Percentiles rank a stretch among this genome's conserved stretches.
Conservation (phyloP, 2,329 filamentous ascomycete species). For the Trichophyton benhamiae region DNA sequence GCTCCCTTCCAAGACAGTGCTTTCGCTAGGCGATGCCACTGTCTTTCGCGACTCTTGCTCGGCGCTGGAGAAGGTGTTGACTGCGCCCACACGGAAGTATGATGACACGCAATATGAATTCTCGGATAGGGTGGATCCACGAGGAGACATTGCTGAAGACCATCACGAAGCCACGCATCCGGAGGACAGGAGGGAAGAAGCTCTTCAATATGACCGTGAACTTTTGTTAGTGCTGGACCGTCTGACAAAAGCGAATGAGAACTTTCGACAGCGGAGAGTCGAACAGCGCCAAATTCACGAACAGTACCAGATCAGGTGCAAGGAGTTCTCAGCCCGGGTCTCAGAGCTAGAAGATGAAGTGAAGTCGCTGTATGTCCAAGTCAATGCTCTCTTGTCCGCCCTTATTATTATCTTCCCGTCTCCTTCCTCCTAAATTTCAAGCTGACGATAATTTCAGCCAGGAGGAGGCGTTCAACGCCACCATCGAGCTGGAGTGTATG, state of each 20-base stretch:
- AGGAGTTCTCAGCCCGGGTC: slow-evolving; percentile 47
- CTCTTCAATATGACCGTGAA: background rate
- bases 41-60: slow-evolving; percentile 1
- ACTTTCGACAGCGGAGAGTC: slow-evolving; percentile 19
- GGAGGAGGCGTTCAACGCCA: slow-evolving; percentile 23
- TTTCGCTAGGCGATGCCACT: background rate
- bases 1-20: background rate
- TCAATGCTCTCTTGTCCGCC: background rate
- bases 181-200: background rate
- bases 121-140: background rate
- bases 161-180: background rate
- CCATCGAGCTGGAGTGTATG: slow-evolving; percentile 25
- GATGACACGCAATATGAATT: background rate
- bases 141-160: background rate
- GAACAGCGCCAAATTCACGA: slow-evolving; percentile 47
- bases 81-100: background rate
- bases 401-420: background rate
- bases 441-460: slow-evolving; percentile 14
- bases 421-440: too few species aligned
- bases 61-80: background rate
- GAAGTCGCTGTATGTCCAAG: slow-evolving; percentile 40
- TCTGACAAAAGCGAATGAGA: slow-evolving; percentile 10
- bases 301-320: slow-evolving; percentile 46
- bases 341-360: slow-evolving; percentile 49
- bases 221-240: background rate